Evolutionary conservation across 495 filamentous ascomycete genomes (phyloP).

Genomic region (Diplogelasinospora grovesii): DNA sequence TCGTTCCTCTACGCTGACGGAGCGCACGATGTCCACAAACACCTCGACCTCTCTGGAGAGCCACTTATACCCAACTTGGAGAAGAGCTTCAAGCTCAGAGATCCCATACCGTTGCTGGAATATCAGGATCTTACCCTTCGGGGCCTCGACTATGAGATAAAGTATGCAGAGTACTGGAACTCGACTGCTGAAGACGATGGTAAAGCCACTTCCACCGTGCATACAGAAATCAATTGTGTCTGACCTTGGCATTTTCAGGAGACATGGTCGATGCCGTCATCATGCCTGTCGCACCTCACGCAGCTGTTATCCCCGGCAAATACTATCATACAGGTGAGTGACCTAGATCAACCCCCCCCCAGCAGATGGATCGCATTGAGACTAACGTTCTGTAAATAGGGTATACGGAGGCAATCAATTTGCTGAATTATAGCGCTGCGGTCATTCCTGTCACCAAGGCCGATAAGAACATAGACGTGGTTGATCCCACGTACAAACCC

Average conservation of each 20-base stretch:
- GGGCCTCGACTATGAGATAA: conserved; percentile 20
- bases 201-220: background rate
- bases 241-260: conserved; percentile 8
- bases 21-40: conserved; percentile 28
- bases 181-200: conserved; percentile 21
- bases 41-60: conserved; percentile 40
- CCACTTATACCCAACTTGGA: conserved; percentile 24
- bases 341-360: background rate
- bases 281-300: conserved; percentile 51
- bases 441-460: conserved; percentile 44
- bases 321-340: conserved; percentile 21
- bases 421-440: conserved; percentile 38
- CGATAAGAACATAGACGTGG: conserved; percentile 28
- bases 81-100: conserved; percentile 17
- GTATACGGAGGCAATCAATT: conserved; percentile 35
- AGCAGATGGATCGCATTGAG: background rate
- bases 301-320: conserved; percentile 33
- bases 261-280: conserved; percentile 46
- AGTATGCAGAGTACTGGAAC: conserved; percentile 35
- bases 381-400: background rate
- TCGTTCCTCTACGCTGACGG: conserved; percentile 37
- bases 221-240: background rate
- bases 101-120: conserved; percentile 34
- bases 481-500: conserved; percentile 23
- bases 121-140: conserved; percentile 18